Conservation (phyloP, 176 grass and related monocot genomes). For the Triticum turgidum region DNA sequence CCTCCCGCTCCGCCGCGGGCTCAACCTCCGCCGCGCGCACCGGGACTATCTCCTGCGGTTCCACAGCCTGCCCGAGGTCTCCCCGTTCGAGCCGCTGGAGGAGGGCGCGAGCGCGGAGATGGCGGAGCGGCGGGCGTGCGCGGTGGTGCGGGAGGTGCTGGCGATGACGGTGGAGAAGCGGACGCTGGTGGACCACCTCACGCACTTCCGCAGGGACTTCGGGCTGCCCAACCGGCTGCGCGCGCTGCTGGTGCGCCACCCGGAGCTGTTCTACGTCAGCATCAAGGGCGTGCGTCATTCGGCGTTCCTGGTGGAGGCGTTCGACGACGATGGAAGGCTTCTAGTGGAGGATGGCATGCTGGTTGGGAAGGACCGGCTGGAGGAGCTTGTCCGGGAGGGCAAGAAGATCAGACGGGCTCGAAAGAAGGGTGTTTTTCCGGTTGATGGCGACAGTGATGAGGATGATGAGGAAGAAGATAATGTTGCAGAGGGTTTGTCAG, state of each 20-base stretch:
- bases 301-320: neutral
- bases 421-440: neutral
- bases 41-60: constrained; percentile 4
- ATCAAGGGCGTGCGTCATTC: constrained; percentile 17
- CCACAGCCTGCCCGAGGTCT: constrained; percentile 4
- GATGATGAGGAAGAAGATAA: neutral
- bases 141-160: constrained; percentile 7
- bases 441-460: neutral
- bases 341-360: neutral
- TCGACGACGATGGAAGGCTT: neutral
- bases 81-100: neutral
- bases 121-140: constrained; percentile 10
- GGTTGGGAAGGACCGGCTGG: constrained; percentile 6
- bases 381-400: constrained; percentile 14
- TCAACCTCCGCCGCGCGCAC: constrained; percentile 16
- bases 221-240: constrained; percentile 17
- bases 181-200: constrained; percentile 17
- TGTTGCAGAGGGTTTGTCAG: neutral
- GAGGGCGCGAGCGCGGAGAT: neutral
- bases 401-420: neutral
- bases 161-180: constrained; percentile 20
- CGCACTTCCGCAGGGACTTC: constrained; percentile 21
- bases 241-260: constrained; percentile 5
- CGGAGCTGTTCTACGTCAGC: constrained; percentile 11
- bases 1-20: constrained; percentile 1